Percentiles rank a stretch among this genome's conserved stretches.
phyloP scores from a whole-genome alignment of 805 yeast species.

The Kregervanrija fluxuum region DNA sequence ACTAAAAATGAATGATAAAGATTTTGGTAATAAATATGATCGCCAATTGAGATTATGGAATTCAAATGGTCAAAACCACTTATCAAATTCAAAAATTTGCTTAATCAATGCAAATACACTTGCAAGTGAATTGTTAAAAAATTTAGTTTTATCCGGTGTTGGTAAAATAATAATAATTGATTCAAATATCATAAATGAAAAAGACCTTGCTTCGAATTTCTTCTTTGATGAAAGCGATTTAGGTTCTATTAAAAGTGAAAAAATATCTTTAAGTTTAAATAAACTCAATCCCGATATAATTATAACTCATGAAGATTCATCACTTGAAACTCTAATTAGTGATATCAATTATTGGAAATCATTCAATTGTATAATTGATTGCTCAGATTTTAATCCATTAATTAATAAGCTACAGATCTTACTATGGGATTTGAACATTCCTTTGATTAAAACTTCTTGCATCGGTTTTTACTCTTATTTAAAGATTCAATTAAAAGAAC shows the following conservation, averaged over 20 bases:
- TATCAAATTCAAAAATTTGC: conserved; percentile 54
- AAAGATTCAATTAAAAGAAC: conserved; percentile 45
- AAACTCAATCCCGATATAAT: conserved; percentile 58
- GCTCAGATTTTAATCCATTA: conserved; percentile 6
- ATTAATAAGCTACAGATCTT: conserved; percentile 23
- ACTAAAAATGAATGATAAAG: conserved; percentile 22
- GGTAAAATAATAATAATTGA: conserved; percentile 62
- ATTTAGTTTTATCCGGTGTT: conserved; percentile 63
- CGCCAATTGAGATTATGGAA: conserved; percentile 90
- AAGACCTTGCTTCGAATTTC: conserved; percentile 54
- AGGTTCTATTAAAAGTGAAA: conserved; percentile 34
- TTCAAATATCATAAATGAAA: conserved; percentile 28
- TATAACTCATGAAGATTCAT: conserved; percentile 25
- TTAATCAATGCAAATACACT: conserved; percentile 50
- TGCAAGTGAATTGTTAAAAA: conserved; percentile 67
- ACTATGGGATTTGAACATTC: conserved; percentile 41
- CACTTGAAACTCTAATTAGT: conserved; percentile 3
- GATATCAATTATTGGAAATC: conserved; percentile 35
- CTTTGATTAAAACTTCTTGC: conserved; percentile 44
- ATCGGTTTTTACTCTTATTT: conserved; percentile 63
- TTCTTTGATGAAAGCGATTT: conserved; percentile 42
- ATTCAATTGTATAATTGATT: conserved; percentile 43
- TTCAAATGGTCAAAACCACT: conserved; percentile 55
- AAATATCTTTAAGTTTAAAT: conserved; percentile 33
- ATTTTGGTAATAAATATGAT: conserved; percentile 56